These are phyloP conservation scores for Kwoniella sp. DNA, from an alignment of 768 basidiomycete species.

Conservation along the genomic window DNA sequence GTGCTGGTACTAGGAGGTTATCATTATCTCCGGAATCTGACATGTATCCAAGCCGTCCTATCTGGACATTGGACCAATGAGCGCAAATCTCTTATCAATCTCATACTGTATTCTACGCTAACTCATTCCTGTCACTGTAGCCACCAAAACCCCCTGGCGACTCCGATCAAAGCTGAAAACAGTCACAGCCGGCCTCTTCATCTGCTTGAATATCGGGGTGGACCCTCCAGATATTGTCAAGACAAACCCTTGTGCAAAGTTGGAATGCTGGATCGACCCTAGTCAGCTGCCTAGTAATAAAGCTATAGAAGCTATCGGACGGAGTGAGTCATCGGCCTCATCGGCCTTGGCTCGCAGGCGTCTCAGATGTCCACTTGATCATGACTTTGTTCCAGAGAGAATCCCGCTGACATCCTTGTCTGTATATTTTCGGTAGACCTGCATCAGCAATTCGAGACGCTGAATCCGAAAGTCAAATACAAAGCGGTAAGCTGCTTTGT, in stretches of 20 bases:
- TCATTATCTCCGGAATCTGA: too few relatives aligned
- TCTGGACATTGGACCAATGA: too few relatives aligned
- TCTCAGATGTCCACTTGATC: not conserved
- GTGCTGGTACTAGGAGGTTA: too few relatives aligned
- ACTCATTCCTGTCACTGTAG: not conserved
- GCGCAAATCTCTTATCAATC: too few relatives aligned
- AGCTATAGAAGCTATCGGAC: conserved; percentile 89
- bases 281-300: conserved; percentile 87
- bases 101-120: not conserved
- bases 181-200: conserved; percentile 74
- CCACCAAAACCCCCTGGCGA: conserved; percentile 63
- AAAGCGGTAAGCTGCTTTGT: conserved; percentile 61
- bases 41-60: too few relatives aligned
- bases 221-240: conserved; percentile 98
- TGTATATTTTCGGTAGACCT: conserved; percentile 59
- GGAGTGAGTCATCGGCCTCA: conserved; percentile 60
- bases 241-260: conserved; percentile 88
- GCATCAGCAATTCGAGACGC: conserved; percentile 91
- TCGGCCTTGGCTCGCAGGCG: too few relatives aligned
- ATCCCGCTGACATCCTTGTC: not conserved
- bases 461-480: conserved; percentile 90
- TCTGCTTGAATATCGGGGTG: conserved; percentile 95
- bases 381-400: too few relatives aligned
- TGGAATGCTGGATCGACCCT: conserved; percentile 98
- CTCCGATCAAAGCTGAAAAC: conserved; percentile 87